These are phyloP conservation scores for Chlamydomonas schloesseri DNA, from an alignment of 139 green algal species.

Conservation along the genomic window DNA sequence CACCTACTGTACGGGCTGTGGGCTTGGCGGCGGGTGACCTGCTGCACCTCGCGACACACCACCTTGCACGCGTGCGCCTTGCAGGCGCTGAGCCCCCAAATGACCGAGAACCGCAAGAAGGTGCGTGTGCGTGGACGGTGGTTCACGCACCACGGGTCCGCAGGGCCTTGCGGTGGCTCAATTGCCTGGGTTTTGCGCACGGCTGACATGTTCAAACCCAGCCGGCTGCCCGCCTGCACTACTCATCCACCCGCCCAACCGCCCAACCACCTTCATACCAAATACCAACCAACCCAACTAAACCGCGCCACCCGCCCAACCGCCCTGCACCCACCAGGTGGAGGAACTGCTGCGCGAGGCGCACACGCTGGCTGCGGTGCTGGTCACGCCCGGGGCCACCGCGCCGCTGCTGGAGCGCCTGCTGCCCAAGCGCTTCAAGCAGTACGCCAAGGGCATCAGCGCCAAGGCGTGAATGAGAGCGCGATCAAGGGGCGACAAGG, in stretches of 20 bases:
- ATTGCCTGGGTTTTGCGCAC: no score
- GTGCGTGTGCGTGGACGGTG: conserved; percentile 49
- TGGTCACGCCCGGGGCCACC: conserved; percentile 48
- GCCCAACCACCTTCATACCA: background rate
- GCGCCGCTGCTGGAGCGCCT: conserved; percentile 79
- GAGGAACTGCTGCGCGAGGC: conserved; percentile 86
- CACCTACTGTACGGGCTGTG: no score
- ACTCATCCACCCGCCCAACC: background rate
- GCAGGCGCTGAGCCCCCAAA: conserved; percentile 83
- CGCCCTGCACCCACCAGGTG: conserved; percentile 47
- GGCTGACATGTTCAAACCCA: no score
- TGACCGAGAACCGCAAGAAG: conserved; percentile 86
- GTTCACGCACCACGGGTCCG: no score
- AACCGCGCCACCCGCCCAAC: background rate
- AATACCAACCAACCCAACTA: background rate
- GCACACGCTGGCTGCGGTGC: conserved; percentile 56
- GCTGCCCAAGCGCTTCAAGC: conserved; percentile 91
- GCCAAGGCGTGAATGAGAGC: conserved; percentile 19
- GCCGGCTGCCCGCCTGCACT: no score
- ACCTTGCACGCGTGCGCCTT: no score
- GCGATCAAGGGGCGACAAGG: no score
- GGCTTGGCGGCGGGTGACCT: no score
- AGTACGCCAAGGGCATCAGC: conserved; percentile 85
- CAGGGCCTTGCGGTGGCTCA: no score
- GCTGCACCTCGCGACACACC: no score